Base-by-base conservation (phyloP, 768 basidiomycete genomes). In the Gelatoporia subvermispora region DNA sequence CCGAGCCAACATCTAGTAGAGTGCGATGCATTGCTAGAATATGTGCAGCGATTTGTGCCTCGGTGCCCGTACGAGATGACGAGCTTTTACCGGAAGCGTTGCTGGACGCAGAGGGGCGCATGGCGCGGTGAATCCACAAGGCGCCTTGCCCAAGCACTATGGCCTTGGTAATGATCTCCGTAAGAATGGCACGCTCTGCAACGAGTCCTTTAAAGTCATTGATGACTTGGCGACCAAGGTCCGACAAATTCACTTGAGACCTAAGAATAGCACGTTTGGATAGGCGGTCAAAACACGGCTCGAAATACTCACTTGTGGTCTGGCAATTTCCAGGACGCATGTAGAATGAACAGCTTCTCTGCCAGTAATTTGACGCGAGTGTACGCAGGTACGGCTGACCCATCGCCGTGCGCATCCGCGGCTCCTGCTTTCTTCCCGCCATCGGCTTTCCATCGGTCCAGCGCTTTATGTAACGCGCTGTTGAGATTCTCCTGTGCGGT, bases 401-500 rank as follows among this genome's bases (percentile, higher is more conserved):
- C 67, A 22, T 58, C 52, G 46, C 64, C 69, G 36, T 75, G 75
- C 37, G 62, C 49, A 35, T 47, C 43, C 15, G 50, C 54, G 38
- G 52, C 50, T 35, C 53, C 57, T 16, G 47, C 66, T 35, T 50
- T 52, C 35, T 55, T 49, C 43, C 55, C 51, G 18, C 61, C 69
- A 46, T 71, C 71, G 23, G 72, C 69, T 44, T 70, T 73, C 72
- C 78, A 84, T 35, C 72, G 66, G n/a, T 85, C 82, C 48, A 87
- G 63, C 1, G 79, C 75, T 65, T 84, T 88, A 38, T 68, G 68
- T 20, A 95, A 72, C 21, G 88, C 80, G 13, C 76, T 84, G 23
- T 78, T 78, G 51, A 98, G 70, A 62, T 98, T 99, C 59, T 90
- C 88, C 5, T 80, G 76, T 0, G 93, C 92, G 0, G 90, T 88